Percentiles rank a stretch among this genome's conserved stretches.
Conservation (phyloP, 805 yeast genomes). For the Clavispora carvajalis region DNA sequence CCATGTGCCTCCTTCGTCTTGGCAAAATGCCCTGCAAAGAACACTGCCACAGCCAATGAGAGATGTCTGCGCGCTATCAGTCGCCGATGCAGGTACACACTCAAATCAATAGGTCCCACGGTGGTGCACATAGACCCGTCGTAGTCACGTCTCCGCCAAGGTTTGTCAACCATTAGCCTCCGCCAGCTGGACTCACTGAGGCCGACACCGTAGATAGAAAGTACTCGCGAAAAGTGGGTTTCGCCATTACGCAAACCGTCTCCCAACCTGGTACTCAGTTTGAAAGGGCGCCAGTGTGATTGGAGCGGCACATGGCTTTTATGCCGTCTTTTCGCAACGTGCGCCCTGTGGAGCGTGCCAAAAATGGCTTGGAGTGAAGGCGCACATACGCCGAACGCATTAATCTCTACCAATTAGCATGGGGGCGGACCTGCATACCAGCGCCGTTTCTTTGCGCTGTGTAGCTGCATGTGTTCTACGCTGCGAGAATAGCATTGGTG, state of each 20-base stretch:
- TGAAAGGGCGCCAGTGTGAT: no score
- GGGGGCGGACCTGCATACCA: conserved; percentile 7
- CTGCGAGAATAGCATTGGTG: neutral
- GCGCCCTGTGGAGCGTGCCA: neutral
- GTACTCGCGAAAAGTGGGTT: neutral
- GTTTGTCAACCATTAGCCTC: neutral
- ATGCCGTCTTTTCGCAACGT: no score
- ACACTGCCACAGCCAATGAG: neutral
- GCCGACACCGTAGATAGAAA: neutral
- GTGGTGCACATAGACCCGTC: neutral
- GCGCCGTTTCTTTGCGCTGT: neutral
- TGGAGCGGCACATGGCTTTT: no score
- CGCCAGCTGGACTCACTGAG: neutral
- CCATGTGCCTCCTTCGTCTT: no score
- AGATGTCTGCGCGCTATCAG: neutral
- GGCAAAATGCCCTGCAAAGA: conserved; percentile 1
- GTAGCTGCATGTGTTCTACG: neutral
- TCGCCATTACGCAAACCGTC: no score
- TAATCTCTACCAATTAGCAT: conserved; percentile 15
- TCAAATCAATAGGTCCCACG: neutral
- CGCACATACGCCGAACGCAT: neutral
- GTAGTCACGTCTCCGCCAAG: neutral
- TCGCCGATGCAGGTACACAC: conserved; percentile 1
- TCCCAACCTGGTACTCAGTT: no score
- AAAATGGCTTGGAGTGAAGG: neutral